Percentiles rank a stretch among this genome's conserved stretches.
Evolutionary conservation across 768 basidiomycete species (phyloP).

Genomic region (Kwoniella sp.): DNA sequence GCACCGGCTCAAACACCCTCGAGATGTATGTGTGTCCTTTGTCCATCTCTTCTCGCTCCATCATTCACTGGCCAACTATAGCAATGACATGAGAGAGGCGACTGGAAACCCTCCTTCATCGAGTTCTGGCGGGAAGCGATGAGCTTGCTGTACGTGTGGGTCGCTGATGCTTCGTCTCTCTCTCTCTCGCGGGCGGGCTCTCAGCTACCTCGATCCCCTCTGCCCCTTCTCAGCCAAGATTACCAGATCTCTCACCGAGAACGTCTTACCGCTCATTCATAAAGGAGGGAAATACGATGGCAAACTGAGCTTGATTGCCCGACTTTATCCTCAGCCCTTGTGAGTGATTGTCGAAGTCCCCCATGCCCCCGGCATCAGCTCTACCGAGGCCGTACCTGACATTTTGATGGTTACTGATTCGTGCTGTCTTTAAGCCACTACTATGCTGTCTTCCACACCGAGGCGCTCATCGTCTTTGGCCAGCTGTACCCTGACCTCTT

Average conservation of each 20-base stretch:
- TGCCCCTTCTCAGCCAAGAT: constrained; percentile 53
- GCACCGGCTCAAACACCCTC: constrained; percentile 42
- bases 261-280: constrained; percentile 43
- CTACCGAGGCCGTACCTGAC: not conserved
- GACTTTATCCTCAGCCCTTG: constrained; percentile 56
- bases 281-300: constrained; percentile 63
- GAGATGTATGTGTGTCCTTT: constrained; percentile 42
- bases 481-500: constrained; percentile 73
- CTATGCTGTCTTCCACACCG: constrained; percentile 68
- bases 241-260: constrained; percentile 33
- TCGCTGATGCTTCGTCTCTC: no score
- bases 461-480: constrained; percentile 77
- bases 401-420: no score
- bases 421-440: constrained; percentile 36
- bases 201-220: constrained; percentile 50
- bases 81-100: not conserved
- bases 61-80: no score
- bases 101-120: not conserved
- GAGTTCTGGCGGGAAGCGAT: no score
- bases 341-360: constrained; percentile 54
- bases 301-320: constrained; percentile 66
- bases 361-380: constrained; percentile 60
- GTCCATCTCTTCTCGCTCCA: no score
- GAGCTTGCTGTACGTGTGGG: no score
- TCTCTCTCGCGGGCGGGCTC: no score